Percentiles rank a stretch among this genome's conserved stretches.
Evolutionary conservation across 371 early-diverging fungal genomes (phyloP).

Genomic region (Haplosporangium sp.): DNA sequence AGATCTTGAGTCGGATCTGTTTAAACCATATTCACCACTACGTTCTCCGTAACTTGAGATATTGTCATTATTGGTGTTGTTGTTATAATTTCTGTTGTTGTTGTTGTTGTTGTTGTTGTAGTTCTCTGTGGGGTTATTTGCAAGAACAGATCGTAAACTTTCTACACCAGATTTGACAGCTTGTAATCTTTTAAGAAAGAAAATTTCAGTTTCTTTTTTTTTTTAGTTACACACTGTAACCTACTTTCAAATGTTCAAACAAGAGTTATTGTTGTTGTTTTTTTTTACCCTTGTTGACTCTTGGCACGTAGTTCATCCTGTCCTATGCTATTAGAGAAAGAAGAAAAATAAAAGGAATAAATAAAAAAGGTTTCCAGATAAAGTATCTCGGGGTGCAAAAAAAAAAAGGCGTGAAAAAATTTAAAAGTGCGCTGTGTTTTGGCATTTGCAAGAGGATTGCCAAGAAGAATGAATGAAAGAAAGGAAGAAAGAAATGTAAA

Average conservation of each 20-base stretch:
- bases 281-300: constrained; percentile 54
- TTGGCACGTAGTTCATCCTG: constrained; percentile 47
- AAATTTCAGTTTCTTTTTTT: constrained; percentile 1
- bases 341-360: background rate
- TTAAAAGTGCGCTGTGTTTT: no score
- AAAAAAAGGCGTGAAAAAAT: no score
- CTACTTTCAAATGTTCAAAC: no score
- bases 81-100: background rate
- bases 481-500: no score
- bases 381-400: no score
- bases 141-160: constrained; percentile 37
- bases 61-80: background rate
- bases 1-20: constrained; percentile 9
- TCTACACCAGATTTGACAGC: constrained; percentile 51
- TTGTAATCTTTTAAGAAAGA: constrained; percentile 25
- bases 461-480: no score
- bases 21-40: background rate
- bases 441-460: no score
- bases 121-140: constrained; percentile 25
- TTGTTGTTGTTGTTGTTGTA: background rate
- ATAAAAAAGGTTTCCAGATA: no score
- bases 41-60: background rate
- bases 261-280: no score
- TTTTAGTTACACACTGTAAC: background rate
- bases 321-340: constrained; percentile 33